Evolutionary conservation across 805 yeast species (phyloP).

Genomic region (Wickerhamomyces kurtzmanii): DNA sequence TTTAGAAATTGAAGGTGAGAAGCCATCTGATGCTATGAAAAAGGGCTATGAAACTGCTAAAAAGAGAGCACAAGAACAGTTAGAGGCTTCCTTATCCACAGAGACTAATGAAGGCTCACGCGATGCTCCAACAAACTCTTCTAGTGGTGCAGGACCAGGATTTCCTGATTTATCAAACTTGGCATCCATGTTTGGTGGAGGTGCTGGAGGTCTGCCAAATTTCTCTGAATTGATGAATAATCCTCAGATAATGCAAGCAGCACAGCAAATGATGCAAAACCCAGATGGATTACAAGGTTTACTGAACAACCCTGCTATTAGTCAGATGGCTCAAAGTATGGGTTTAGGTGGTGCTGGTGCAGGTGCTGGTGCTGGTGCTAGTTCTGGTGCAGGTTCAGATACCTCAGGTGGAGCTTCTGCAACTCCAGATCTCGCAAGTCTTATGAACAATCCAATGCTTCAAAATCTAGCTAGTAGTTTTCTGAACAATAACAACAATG

Average conservation of each 20-base stretch:
- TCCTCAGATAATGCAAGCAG: conserved; percentile 89
- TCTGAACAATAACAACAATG: conserved; percentile 22
- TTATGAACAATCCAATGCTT: conserved; percentile 77
- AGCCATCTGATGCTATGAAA: conserved; percentile 81
- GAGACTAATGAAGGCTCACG: conserved; percentile 11
- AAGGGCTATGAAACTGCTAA: conserved; percentile 92
- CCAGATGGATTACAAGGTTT: conserved; percentile 67
- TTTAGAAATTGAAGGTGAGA: conserved; percentile 76
- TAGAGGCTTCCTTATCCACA: conserved; percentile 23
- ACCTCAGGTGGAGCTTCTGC: conserved; percentile 13
- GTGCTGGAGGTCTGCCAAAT: conserved; percentile 65
- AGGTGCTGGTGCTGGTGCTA: conserved; percentile 10
- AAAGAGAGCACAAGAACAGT: conserved; percentile 72
- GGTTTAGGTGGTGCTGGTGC: conserved; percentile 51
- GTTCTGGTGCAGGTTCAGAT: conserved; percentile 11
- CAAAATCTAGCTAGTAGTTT: conserved; percentile 63
- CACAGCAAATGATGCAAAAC: conserved; percentile 79
- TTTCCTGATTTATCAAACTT: conserved; percentile 66
- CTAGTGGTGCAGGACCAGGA: conserved; percentile 32
- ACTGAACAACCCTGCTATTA: conserved; percentile 72
- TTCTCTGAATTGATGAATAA: conserved; percentile 68
- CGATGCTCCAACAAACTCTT: conserved; percentile 17
- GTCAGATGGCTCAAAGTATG: conserved; percentile 75
- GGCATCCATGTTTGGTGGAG: conserved; percentile 48
- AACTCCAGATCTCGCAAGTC: conserved; percentile 51